Evolutionary conservation across 1,139 yeast genomes (phyloP).

Genomic region (Suhomyces bokatorum): DNA sequence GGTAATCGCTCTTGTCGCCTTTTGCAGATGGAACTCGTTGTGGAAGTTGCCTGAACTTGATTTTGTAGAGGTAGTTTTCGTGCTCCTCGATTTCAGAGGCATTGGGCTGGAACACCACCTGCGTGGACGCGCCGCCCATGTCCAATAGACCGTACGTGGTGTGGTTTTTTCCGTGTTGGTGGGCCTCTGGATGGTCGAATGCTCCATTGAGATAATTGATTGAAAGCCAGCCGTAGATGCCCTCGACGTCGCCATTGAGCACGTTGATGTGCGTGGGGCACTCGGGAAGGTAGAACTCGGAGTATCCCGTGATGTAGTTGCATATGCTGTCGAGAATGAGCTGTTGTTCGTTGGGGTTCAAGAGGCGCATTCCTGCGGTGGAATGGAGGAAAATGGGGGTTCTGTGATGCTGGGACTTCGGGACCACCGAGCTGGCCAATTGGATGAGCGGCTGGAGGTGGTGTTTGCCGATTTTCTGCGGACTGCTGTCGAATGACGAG

Average conservation of each 20-base stretch:
- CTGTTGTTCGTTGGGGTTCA: conserved; percentile 55
- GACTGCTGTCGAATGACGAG: conserved; percentile 51
- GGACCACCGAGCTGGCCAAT: conserved; percentile 60
- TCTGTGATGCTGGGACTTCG: conserved; percentile 62
- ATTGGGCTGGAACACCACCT: conserved; percentile 76
- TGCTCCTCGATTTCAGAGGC: conserved; percentile 55
- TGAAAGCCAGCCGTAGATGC: conserved; percentile 80
- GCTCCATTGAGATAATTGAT: conserved; percentile 68
- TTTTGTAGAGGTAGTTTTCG: conserved; percentile 51
- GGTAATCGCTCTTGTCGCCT: background rate
- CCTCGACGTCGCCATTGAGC: conserved; percentile 78
- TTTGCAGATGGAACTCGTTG: background rate
- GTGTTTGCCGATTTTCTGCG: conserved; percentile 57
- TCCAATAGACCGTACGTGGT: conserved; percentile 74
- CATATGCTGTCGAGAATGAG: conserved; percentile 57
- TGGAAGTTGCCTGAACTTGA: conserved; percentile 49
- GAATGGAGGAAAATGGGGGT: conserved; percentile 80
- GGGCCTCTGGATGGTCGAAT: conserved; percentile 49
- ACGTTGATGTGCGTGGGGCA: conserved; percentile 63
- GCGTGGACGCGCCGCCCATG: conserved; percentile 90
- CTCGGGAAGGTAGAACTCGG: conserved; percentile 60
- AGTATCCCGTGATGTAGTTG: conserved; percentile 48
- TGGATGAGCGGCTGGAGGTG: conserved; percentile 59
- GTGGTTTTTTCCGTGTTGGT: conserved; percentile 53
- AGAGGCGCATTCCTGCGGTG: conserved; percentile 78